These are phyloP conservation scores for Solanum phureja DNA, from an alignment of 257 asterid species.

Conservation along the genomic window DNA sequence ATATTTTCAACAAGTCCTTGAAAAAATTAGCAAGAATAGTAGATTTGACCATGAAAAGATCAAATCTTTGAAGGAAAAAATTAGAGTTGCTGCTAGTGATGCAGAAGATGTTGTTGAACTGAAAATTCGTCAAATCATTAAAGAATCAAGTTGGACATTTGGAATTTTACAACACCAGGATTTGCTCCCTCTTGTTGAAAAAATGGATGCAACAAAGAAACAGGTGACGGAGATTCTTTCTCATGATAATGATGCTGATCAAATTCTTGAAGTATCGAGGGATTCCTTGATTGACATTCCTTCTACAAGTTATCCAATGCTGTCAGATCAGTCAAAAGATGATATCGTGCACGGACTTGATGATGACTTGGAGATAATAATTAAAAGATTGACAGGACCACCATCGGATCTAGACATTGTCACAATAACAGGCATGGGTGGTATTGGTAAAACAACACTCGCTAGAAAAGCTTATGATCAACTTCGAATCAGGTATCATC, in stretches of 20 bases:
- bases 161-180: too few species aligned
- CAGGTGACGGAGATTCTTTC: not conserved
- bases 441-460: too few species aligned
- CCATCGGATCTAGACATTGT: too few species aligned
- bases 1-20: not conserved
- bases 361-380: too few species aligned
- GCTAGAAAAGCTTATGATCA: too few species aligned
- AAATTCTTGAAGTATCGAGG: not conserved
- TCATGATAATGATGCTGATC: not conserved
- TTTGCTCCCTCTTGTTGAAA: too few species aligned
- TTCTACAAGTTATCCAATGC: too few species aligned
- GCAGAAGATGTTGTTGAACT: not conserved
- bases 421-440: too few species aligned
- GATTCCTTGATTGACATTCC: not conserved
- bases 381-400: too few species aligned
- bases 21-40: not conserved
- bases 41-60: not conserved
- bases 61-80: not conserved
- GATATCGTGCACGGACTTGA: too few species aligned
- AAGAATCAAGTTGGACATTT: not conserved
- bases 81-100: not conserved
- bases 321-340: too few species aligned
- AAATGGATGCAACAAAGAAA: not conserved
- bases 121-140: not conserved
- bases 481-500: too few species aligned